Percentiles rank a stretch among this genome's conserved stretches.
These are phyloP conservation scores for Candida glucosophila DNA, from an alignment of 1,139 yeast species.

Conservation along the genomic window DNA sequence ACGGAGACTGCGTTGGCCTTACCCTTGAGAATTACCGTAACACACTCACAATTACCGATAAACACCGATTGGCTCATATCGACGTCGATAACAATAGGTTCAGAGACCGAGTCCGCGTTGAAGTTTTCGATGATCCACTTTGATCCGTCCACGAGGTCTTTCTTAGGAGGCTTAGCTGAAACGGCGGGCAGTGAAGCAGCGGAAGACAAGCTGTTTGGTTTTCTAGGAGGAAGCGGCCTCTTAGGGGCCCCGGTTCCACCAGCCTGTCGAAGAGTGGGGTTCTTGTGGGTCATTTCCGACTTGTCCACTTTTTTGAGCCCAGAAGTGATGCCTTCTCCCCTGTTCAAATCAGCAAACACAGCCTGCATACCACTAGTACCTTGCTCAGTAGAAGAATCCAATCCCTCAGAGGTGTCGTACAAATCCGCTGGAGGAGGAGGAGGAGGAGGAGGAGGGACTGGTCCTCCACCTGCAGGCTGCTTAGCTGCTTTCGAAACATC, in stretches of 20 bases:
- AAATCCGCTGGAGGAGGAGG: conserved; percentile 71
- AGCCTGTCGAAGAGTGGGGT: conserved; percentile 65
- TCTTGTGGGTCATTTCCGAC: conserved; percentile 91
- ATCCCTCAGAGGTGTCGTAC: conserved; percentile 30
- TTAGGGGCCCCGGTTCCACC: conserved; percentile 26
- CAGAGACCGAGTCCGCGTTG: conserved; percentile 37
- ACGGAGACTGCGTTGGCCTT: conserved; percentile 85
- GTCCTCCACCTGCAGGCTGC: conserved; percentile 16
- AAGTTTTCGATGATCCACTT: conserved; percentile 81
- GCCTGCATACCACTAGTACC: conserved; percentile 59
- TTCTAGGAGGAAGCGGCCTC: conserved; percentile 56
- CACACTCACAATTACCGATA: conserved; percentile 69
- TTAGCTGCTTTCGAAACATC: conserved; percentile 14
- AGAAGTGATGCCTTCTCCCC: conserved; percentile 77
- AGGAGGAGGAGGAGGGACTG: conserved; percentile 55
- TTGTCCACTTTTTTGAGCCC: conserved; percentile 87
- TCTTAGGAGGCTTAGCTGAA: conserved; percentile 50
- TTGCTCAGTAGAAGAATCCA: conserved; percentile 13
- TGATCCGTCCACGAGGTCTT: conserved; percentile 75
- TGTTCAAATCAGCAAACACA: conserved; percentile 83
- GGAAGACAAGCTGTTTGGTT: conserved; percentile 61
- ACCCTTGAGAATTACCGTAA: conserved; percentile 78
- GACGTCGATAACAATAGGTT: conserved; percentile 60
- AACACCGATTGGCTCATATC: conserved; percentile 84
- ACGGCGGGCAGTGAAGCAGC: conserved; percentile 20